A percentile compares a stretch with the other conserved stretches of the same genome.
These are phyloP conservation scores for Diaporthe ampelina DNA, from an alignment of 2,329 filamentous ascomycete species.

Conservation along the genomic window DNA sequence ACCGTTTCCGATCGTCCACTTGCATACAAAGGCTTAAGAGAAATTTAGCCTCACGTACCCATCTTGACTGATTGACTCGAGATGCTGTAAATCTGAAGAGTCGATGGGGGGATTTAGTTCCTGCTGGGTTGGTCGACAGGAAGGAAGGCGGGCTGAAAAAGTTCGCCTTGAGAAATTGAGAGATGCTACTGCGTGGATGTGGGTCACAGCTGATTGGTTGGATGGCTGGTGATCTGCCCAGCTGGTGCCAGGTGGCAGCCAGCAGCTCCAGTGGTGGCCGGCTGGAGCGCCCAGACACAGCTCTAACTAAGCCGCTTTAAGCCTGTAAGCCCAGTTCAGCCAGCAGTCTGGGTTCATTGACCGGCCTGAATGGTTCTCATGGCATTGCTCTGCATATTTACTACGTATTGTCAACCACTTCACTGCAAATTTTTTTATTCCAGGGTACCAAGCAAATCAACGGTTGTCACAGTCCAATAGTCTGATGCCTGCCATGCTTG, in stretches of 20 bases:
- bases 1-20: conserved; percentile 55
- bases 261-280: background rate
- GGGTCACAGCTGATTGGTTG: conserved; percentile 39
- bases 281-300: background rate
- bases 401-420: background rate
- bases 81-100: conserved; percentile 48
- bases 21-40: conserved; percentile 62
- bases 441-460: background rate
- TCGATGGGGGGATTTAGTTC: conserved; percentile 57
- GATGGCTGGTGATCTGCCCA: background rate
- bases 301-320: background rate
- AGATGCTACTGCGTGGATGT: conserved; percentile 32
- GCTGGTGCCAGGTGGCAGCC: conserved; percentile 17
- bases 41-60: conserved; percentile 68
- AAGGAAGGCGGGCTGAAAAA: conserved; percentile 43
- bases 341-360: background rate
- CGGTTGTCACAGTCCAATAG: background rate
- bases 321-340: background rate
- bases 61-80: conserved; percentile 66
- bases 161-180: conserved; percentile 40
- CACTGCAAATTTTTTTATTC: background rate
- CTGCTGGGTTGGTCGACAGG: conserved; percentile 51
- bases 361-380: background rate
- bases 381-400: background rate
- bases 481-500: background rate